Conservation (phyloP, 306 rosid species). For the Cotoneaster glaucophyllus region DNA sequence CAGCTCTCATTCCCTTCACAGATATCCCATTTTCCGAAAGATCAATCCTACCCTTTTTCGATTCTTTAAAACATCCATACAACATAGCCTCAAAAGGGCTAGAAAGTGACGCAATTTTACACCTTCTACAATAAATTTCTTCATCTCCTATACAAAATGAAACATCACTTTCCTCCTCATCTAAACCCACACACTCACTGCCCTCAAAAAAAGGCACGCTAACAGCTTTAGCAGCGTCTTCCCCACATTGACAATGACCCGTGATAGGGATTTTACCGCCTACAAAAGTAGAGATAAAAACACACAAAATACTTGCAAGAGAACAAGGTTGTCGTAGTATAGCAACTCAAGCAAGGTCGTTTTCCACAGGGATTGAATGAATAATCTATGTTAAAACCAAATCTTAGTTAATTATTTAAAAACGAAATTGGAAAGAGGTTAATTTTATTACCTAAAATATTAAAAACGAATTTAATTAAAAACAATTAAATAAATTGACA, state of each 20-base stretch:
- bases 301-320: too few species aligned
- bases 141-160: constrained; percentile 48
- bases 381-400: too few species aligned
- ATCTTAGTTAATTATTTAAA: too few species aligned
- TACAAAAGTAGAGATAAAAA: too few species aligned
- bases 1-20: constrained; percentile 54
- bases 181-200: constrained; percentile 9
- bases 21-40: constrained; percentile 60
- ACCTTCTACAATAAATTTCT: constrained; percentile 48
- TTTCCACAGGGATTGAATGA: too few species aligned
- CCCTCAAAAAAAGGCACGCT: constrained; percentile 1
- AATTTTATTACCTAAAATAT: too few species aligned
- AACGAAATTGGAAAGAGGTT: too few species aligned
- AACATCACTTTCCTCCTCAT: constrained; percentile 45
- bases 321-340: too few species aligned
- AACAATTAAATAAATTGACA: too few species aligned
- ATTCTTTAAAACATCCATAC: constrained; percentile 62
- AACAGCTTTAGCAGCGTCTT: constrained; percentile 25
- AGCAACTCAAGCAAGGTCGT: too few species aligned
- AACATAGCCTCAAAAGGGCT: constrained; percentile 63
- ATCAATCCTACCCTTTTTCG: constrained; percentile 44
- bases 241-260: constrained; percentile 43
- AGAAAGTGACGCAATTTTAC: constrained; percentile 53
- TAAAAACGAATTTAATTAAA: too few species aligned
- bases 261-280: too few species aligned